A percentile compares a stretch with the other conserved stretches of the same genome.
phyloP scores from a whole-genome alignment of 768 basidiomycete genomes.

The Chiua virens region DNA sequence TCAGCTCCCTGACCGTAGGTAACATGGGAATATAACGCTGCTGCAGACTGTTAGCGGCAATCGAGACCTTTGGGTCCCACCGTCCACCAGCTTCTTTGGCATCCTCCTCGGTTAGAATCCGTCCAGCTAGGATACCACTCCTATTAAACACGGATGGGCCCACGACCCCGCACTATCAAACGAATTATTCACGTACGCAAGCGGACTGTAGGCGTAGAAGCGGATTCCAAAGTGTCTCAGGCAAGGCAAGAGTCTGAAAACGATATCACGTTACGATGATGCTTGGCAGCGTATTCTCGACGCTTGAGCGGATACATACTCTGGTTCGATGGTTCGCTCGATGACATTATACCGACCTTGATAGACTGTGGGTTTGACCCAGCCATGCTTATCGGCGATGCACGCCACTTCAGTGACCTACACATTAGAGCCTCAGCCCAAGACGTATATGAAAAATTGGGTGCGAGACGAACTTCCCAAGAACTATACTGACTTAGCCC shows the following conservation, averaged over 20 bases:
- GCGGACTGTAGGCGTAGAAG: slow-evolving; percentile 36
- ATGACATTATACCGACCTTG: slow-evolving; percentile 50
- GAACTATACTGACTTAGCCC: slow-evolving; percentile 16
- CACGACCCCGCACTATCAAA: background rate
- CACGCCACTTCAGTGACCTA: slow-evolving; percentile 44
- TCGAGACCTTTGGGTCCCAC: slow-evolving; percentile 11
- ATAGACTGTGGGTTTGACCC: slow-evolving; percentile 49
- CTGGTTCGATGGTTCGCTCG: slow-evolving; percentile 30
- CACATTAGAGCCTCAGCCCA: background rate
- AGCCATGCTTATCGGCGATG: slow-evolving; percentile 45
- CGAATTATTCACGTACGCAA: slow-evolving; percentile 11
- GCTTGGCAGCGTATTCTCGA: no score
- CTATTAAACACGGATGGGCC: slow-evolving; percentile 2
- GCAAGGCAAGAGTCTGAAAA: slow-evolving; percentile 38
- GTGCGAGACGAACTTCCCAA: slow-evolving; percentile 30
- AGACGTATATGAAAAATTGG: background rate
- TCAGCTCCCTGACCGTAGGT: slow-evolving; percentile 17
- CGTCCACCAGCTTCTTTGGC: background rate
- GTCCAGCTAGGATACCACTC: slow-evolving; percentile 11
- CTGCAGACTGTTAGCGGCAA: background rate
- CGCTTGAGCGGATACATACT: background rate
- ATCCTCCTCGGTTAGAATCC: slow-evolving; percentile 7
- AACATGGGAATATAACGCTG: slow-evolving; percentile 8
- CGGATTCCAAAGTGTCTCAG: slow-evolving; percentile 40
- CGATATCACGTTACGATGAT: background rate